Base-by-base conservation (phyloP, 129 eudicot genomes). In the Tagetes erecta region DNA sequence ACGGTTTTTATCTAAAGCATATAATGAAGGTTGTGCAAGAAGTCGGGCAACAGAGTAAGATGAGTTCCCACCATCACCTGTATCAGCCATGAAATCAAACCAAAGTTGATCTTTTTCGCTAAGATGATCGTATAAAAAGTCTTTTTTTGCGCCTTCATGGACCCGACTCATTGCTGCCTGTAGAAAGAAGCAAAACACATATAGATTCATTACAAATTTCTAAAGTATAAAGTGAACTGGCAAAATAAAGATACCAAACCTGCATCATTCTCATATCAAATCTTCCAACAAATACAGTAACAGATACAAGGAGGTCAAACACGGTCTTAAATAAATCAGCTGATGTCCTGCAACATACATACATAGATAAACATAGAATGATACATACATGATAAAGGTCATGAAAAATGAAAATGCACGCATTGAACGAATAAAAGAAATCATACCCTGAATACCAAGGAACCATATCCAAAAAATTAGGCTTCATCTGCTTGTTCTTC, bases 231-330 rank as follows among this genome's bases (percentile, higher is more conserved):
- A 30, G 30, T 9, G 5, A 8, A 72, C 1, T 10, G 33, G 40
- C 35, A 65, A 20, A 10, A 39, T 46, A 42, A 65, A 45, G 68
- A 34, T 57, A 42, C 7, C 56, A 41, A 81, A 92, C 98, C 96
- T 94, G 98, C 98, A 94, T 94, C 98, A 94, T 90, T 62, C 98
- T 96, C 98, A 94, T 94, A 75, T 94, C 98, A 79, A 94, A 94
- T 58, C 98, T 93, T 78, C 98, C 98, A 79, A 94, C 97, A 81
- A 94, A 94, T 69, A 94, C 96, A 34, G 98, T 91, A 71, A 94
- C 97, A 8, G 98, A 94, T 50, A 94, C 98, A 64, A 94, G 87
- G 76, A 94, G 96, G 79, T 94, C 98, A 80, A 94, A 94, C 50
- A 87, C 96, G 5, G 98, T 94, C 87, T 94, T 94, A 69, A 94